Evolutionary conservation across 352 stramenopile species (phyloP).

Genomic region (Phytophthora boehmeriae): DNA sequence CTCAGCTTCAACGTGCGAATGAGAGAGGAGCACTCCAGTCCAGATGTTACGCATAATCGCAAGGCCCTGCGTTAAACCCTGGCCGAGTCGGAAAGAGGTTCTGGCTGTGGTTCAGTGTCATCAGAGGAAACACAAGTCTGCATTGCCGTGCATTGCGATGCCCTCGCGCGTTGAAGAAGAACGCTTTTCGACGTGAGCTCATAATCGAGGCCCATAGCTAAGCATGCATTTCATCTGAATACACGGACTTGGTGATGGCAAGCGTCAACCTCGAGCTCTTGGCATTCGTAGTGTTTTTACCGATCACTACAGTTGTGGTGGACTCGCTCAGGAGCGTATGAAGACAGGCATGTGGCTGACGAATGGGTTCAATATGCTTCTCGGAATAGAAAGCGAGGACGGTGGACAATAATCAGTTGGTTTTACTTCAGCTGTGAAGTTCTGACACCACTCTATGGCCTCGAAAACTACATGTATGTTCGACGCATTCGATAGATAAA

Average conservation of each 20-base stretch:
- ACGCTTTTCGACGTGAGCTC: constrained; percentile 15
- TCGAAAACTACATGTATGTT: not conserved
- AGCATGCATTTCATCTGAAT: constrained; percentile 38
- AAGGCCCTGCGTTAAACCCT: not conserved
- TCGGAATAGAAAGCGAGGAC: not conserved
- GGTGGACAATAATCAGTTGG: constrained; percentile 7
- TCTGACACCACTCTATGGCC: not conserved
- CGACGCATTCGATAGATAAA: not conserved
- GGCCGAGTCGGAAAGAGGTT: not conserved
- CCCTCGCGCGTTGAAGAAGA: not conserved
- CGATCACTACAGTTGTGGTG: no score
- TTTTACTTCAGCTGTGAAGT: constrained; percentile 28
- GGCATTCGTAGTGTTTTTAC: no score
- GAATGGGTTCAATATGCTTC: constrained; percentile 4
- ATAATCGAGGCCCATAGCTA: constrained; percentile 10
- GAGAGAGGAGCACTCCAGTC: no score
- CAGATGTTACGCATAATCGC: no score
- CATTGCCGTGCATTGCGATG: not conserved
- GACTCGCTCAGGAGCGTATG: no score
- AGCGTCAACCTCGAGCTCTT: not conserved
- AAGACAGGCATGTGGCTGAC: not conserved
- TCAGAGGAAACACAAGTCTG: not conserved
- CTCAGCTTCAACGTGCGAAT: constrained; percentile 26
- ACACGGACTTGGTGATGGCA: constrained; percentile 1
- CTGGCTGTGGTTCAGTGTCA: not conserved